These are phyloP conservation scores for Lentinus polychrous DNA, from an alignment of 1,284 basidiomycete genomes.

Conservation along the genomic window DNA sequence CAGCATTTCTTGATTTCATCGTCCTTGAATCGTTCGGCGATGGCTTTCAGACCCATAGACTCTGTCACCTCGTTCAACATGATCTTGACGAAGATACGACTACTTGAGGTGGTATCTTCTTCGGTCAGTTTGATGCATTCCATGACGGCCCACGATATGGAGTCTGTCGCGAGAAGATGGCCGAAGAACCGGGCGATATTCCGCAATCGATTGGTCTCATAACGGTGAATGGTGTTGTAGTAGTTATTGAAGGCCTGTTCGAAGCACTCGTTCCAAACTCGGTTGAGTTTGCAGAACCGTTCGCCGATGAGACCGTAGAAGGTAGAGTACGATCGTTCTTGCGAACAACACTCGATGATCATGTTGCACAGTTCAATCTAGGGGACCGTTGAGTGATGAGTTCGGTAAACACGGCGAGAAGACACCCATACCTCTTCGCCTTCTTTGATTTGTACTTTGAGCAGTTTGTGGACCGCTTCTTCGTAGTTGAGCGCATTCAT, in stretches of 20 bases:
- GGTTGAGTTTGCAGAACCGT: conserved; percentile 93
- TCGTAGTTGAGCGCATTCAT: conserved; percentile 99
- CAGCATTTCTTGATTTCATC: conserved; percentile 74
- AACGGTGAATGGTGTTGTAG: conserved; percentile 96
- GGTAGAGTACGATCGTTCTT: conserved; percentile 93
- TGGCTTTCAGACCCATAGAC: conserved; percentile 79
- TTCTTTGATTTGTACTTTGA: conserved; percentile 88
- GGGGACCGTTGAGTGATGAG: conserved; percentile 6
- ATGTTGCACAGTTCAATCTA: conserved; percentile 96
- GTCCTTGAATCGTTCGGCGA: conserved; percentile 85
- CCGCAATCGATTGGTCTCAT: conserved; percentile 95
- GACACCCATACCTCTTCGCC: conserved; percentile 75
- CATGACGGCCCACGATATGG: conserved; percentile 85
- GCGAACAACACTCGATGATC: conserved; percentile 99
- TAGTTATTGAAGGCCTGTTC: conserved; percentile 88
- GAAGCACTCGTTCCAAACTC: conserved; percentile 87
- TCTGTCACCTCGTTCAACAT: conserved; percentile 93
- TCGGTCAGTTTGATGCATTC: conserved; percentile 91
- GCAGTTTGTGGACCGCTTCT: conserved; percentile 96
- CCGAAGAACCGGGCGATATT: conserved; percentile 98
- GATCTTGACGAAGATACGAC: conserved; percentile 97
- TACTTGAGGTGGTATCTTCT: conserved; percentile 94
- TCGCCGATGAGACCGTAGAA: conserved; percentile 97
- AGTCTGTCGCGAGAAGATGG: conserved; percentile 80
- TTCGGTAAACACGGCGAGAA: conserved; percentile 1